These are phyloP conservation scores for Mycena floridula DNA, from an alignment of 768 basidiomycete genomes.

Conservation along the genomic window DNA sequence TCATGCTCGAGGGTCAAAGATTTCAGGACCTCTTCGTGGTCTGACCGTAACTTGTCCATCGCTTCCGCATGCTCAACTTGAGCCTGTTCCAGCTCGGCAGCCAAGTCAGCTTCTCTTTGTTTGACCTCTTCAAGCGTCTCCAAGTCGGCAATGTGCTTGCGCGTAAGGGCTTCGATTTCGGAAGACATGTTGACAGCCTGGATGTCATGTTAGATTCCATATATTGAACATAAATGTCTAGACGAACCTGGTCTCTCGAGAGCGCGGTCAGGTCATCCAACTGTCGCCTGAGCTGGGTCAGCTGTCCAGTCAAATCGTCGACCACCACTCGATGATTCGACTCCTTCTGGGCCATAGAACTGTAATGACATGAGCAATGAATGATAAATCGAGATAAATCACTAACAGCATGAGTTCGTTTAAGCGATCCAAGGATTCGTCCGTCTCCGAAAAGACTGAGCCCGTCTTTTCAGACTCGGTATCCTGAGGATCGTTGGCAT, in stretches of 20 bases:
- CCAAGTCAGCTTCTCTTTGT: slow-evolving; percentile 49
- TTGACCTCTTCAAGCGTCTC: slow-evolving; percentile 47
- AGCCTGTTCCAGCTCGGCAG: slow-evolving; percentile 41
- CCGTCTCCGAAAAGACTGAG: slow-evolving; percentile 41
- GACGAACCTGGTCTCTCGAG: slow-evolving; percentile 75
- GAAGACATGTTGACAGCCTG: slow-evolving; percentile 84
- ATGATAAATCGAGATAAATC: slow-evolving; percentile 1
- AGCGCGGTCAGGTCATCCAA: slow-evolving; percentile 78
- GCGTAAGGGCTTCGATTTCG: slow-evolving; percentile 72
- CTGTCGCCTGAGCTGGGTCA: slow-evolving; percentile 65
- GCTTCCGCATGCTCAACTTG: slow-evolving; percentile 44
- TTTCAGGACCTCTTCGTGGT: slow-evolving; percentile 39
- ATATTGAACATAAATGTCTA: background rate
- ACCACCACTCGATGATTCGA: slow-evolving; percentile 80
- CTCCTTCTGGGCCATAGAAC: slow-evolving; percentile 98
- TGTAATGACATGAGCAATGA: slow-evolving; percentile 23
- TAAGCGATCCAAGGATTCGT: slow-evolving; percentile 71
- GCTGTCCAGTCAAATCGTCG: slow-evolving; percentile 61
- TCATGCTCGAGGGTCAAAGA: slow-evolving; percentile 36
- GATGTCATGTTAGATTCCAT: slow-evolving; percentile 3
- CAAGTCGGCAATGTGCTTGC: slow-evolving; percentile 50
- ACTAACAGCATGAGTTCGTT: slow-evolving; percentile 92
- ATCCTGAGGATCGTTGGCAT: slow-evolving; percentile 30
- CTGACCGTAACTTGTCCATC: slow-evolving; percentile 42
- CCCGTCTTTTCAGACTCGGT: slow-evolving; percentile 28